A percentile compares a stretch with the other conserved stretches of the same genome.
phyloP scores from a whole-genome alignment of 169 alveolate species.

The Theileria orientalis region DNA sequence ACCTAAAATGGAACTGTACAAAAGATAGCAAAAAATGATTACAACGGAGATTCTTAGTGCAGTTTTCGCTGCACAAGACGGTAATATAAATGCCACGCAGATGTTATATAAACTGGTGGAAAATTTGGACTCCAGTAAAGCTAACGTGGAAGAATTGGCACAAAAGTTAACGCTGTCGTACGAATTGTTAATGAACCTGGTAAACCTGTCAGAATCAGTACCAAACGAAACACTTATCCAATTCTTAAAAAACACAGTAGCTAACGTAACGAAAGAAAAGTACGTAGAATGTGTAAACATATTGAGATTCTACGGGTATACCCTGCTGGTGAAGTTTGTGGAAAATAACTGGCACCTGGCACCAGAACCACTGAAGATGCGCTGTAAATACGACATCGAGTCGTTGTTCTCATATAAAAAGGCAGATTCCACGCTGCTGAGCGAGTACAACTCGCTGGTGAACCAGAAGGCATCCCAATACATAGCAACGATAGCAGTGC shows the following conservation, averaged over 20 bases:
- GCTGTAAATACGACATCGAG: slow-evolving; percentile 41
- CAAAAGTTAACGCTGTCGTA: slow-evolving; percentile 34
- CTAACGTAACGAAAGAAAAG: slow-evolving; percentile 53
- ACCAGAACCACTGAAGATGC: slow-evolving; percentile 14
- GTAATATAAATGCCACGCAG: slow-evolving; percentile 53
- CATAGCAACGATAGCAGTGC: slow-evolving; percentile 54
- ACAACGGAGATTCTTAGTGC: slow-evolving; percentile 55
- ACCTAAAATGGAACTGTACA: neutral
- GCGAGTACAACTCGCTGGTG: slow-evolving; percentile 54
- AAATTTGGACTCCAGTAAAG: slow-evolving; percentile 19
- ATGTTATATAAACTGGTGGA: slow-evolving; percentile 54
- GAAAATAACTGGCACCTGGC: slow-evolving; percentile 59
- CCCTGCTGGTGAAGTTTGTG: slow-evolving; percentile 59
- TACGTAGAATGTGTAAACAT: slow-evolving; percentile 54
- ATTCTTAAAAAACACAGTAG: slow-evolving; percentile 36
- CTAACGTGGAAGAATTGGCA: slow-evolving; percentile 20
- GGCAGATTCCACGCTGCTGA: slow-evolving; percentile 30
- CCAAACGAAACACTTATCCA: slow-evolving; percentile 43
- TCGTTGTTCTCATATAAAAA: slow-evolving; percentile 22
- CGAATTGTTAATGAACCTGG: slow-evolving; percentile 40
- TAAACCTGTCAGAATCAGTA: slow-evolving; percentile 25
- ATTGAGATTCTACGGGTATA: slow-evolving; percentile 64
- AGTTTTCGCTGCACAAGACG: slow-evolving; percentile 65
- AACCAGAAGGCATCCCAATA: slow-evolving; percentile 56
- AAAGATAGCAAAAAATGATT: slow-evolving; percentile 9